Evolutionary conservation across 2,329 filamentous ascomycete species (phyloP).

Genomic region (Sporothrix humicola): DNA sequence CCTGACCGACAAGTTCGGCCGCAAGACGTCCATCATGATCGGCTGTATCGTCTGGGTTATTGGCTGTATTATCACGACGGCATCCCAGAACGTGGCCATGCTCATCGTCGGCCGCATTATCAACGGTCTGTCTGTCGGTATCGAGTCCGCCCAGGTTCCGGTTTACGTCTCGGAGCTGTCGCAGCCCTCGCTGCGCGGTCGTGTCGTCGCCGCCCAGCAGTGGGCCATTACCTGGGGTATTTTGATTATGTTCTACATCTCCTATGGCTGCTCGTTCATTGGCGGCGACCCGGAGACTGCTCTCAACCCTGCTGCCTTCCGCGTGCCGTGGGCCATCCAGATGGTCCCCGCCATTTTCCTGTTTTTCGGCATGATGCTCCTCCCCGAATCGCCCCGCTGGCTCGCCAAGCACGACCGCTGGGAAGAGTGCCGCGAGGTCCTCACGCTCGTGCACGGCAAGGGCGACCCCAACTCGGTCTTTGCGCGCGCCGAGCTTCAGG

Average conservation of each 20-base stretch:
- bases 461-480: slow-evolving; percentile 21
- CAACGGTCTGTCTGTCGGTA: slow-evolving; percentile 74
- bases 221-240: slow-evolving; percentile 47
- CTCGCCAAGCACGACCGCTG: slow-evolving; percentile 28
- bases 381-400: slow-evolving; percentile 28
- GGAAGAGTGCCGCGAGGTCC: slow-evolving; percentile 25
- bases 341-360: slow-evolving; percentile 25
- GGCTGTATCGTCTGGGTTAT: slow-evolving; percentile 56
- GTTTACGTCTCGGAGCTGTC: slow-evolving; percentile 72
- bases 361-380: slow-evolving; percentile 26
- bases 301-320: slow-evolving; percentile 42
- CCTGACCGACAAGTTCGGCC: slow-evolving; percentile 60
- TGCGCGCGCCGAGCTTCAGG: not conserved
- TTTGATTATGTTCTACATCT: slow-evolving; percentile 54
- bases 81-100: slow-evolving; percentile 55
- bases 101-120: slow-evolving; percentile 72
- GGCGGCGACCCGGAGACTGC: slow-evolving; percentile 9
- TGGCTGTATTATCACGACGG: slow-evolving; percentile 54
- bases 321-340: slow-evolving; percentile 20
- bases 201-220: slow-evolving; percentile 53
- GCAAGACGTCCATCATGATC: slow-evolving; percentile 57
- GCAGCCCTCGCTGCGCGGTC: slow-evolving; percentile 53
- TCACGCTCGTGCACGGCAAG: slow-evolving; percentile 19
- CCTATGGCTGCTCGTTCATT: slow-evolving; percentile 54
- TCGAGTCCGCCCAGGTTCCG: slow-evolving; percentile 73